Base-by-base conservation (phyloP, 257 asterid genomes). In the Euphrasia confusa region DNA sequence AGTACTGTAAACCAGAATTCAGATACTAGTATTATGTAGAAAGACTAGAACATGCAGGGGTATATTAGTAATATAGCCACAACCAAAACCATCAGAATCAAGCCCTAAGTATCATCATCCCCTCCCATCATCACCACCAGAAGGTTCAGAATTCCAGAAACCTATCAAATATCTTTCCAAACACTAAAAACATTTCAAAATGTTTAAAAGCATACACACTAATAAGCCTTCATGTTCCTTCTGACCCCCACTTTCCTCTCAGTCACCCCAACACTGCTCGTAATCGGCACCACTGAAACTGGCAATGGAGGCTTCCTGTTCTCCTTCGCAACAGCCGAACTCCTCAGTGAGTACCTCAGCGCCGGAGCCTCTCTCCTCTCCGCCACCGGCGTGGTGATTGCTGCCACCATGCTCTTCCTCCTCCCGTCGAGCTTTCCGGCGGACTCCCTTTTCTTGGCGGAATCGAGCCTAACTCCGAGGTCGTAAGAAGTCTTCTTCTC, bases 391-490 rank as follows among this genome's bases (percentile, higher is more conserved):
- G 96, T 83, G 59, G 80, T 40, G 1, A 72, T 68, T 13, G 74
- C 80, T 9, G 54, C 66, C 6, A 61, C 81, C 11, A 62, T 68
- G 14, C 69, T 60, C 69, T 75, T 81, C 73, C 87, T 80, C 53
- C 75, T 35, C 68, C 92, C 74, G 27, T 75, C 81, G 11, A 60
- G 65, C 71, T 64, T 77, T 60, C 71, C 72, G 3, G 71, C 74
- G 3, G 71, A 39, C 60, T 77, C 95, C 37, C 85, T 75, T 65
- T 81, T 88, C 82, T 83, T 90, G 4, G 82, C 78, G 17, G 95
- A 77, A 59, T 86, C 97, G 27, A 78, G 82, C 57, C 96, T 75
- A n/a, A 89, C 97, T 58, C 99, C 95, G 21, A 89, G 92, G 71
- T 74, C 88, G 69, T 80, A 80, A 3, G 48, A 75, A 8, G 83